phyloP scores from a whole-genome alignment of 495 filamentous ascomycete genomes.

The Penicillium lividum region DNA sequence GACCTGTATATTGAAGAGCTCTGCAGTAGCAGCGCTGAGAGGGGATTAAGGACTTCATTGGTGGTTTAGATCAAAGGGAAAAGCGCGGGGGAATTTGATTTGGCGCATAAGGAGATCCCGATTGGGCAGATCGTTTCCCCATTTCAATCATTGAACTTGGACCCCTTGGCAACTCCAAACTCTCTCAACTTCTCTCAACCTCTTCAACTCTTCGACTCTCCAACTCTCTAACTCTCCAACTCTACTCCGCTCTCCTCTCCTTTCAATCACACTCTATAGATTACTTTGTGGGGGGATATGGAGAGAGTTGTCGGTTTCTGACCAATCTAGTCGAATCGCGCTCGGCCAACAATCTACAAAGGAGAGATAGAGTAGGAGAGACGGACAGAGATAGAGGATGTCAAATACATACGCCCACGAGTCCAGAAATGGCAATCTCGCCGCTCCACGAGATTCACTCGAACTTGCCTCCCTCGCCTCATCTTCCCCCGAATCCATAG shows the following conservation, averaged over 20 bases:
- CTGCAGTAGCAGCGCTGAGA: constrained; percentile 17
- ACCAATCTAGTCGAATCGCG: constrained; percentile 10
- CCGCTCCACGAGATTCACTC: constrained; percentile 78
- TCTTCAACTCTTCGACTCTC: constrained; percentile 7
- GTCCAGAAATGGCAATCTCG: constrained; percentile 29
- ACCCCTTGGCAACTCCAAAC: constrained; percentile 18
- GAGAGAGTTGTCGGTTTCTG: constrained; percentile 20
- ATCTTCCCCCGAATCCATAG: constrained; percentile 54
- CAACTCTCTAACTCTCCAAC: not conserved
- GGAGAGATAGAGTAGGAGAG: constrained; percentile 1
- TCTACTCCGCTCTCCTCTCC: too few species aligned
- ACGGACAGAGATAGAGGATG: constrained; percentile 25
- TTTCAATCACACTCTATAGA: too few species aligned
- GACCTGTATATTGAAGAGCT: constrained; percentile 12
- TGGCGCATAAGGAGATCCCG: constrained; percentile 23
- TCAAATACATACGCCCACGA: constrained; percentile 37
- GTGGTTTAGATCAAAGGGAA: constrained; percentile 8
- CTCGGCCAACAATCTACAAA: constrained; percentile 5
- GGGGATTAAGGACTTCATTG: constrained; percentile 32
- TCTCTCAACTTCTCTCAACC: constrained; percentile 5
- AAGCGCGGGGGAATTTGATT: constrained; percentile 21
- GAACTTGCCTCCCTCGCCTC: constrained; percentile 95
- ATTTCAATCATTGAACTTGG: constrained; percentile 10
- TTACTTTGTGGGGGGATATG: constrained; percentile 16
- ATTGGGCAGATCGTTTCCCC: constrained; percentile 29